Conservation (phyloP, 352 stramenopile genomes). For the Phytophthora pistaciae region DNA sequence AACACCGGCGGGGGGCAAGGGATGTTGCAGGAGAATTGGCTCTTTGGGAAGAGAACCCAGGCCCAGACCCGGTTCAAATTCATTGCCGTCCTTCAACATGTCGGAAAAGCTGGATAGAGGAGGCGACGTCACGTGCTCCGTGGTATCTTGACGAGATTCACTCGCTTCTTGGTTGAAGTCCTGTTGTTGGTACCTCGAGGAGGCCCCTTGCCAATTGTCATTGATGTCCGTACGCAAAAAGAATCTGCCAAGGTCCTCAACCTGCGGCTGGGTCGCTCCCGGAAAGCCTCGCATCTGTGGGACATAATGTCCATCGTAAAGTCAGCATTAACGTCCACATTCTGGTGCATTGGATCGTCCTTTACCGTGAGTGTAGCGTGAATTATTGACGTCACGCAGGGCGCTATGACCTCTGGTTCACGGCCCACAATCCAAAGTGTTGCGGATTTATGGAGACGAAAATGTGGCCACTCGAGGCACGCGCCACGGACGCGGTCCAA, state of each 20-base stretch:
- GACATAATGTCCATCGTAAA: not conserved
- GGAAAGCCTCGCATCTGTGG: not conserved
- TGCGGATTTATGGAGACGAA: constrained; percentile 7
- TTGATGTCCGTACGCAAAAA: not conserved
- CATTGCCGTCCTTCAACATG: constrained; percentile 40
- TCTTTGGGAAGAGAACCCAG: constrained; percentile 32
- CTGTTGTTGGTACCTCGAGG: not conserved
- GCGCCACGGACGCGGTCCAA: constrained; percentile 27
- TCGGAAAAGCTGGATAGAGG: constrained; percentile 48
- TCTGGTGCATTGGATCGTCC: not conserved
- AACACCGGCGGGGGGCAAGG: not conserved
- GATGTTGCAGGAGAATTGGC: constrained; percentile 8
- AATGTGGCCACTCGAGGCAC: constrained; percentile 18
- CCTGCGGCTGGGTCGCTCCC: not conserved
- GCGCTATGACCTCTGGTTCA: constrained; percentile 6
- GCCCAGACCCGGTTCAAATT: constrained; percentile 10
- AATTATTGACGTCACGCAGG: not conserved
- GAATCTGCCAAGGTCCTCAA: constrained; percentile 1
- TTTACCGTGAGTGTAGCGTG: not conserved
- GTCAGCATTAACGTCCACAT: constrained; percentile 3
- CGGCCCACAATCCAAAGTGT: constrained; percentile 11
- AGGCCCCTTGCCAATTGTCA: not conserved
- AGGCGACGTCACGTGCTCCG: constrained; percentile 40
- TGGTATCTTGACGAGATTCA: not conserved
- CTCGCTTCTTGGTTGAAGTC: not conserved